Percentiles rank a stretch among this genome's conserved stretches.
phyloP scores from a whole-genome alignment of 192 early-diverging fungal genomes.

The Chytriomyces sp. region DNA sequence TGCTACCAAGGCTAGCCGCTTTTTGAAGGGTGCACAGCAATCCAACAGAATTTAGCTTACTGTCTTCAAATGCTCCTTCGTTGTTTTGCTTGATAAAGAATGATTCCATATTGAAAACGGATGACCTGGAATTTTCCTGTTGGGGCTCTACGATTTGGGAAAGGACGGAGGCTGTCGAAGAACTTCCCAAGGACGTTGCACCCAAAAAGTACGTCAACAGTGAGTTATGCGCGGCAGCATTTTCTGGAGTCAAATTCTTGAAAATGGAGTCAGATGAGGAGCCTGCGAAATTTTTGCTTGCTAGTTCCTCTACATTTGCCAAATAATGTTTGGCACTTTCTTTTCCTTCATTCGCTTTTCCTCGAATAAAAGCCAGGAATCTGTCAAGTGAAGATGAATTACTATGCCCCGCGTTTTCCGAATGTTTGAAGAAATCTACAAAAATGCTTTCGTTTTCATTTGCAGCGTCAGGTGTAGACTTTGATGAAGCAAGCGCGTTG shows the following conservation, averaged over 20 bases:
- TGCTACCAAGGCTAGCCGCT: neutral
- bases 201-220: neutral
- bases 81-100: neutral
- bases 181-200: neutral
- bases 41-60: neutral
- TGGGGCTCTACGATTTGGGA: neutral
- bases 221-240: too few species aligned
- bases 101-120: neutral
- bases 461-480: neutral
- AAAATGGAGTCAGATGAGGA: neutral
- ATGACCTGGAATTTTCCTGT: neutral
- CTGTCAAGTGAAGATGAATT: neutral
- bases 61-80: neutral
- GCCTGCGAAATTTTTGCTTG: neutral
- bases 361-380: neutral
- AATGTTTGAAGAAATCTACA: neutral
- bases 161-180: neutral
- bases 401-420: neutral
- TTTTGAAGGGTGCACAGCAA: neutral
- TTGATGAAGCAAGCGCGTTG: neutral
- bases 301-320: neutral
- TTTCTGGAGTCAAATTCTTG: neutral
- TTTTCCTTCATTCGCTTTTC: neutral
- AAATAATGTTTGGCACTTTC: neutral
- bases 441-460: slow-evolving; percentile 3